Evolutionary conservation across 2,329 filamentous ascomycete species (phyloP).

Genomic region (Thelonectria blattea): DNA sequence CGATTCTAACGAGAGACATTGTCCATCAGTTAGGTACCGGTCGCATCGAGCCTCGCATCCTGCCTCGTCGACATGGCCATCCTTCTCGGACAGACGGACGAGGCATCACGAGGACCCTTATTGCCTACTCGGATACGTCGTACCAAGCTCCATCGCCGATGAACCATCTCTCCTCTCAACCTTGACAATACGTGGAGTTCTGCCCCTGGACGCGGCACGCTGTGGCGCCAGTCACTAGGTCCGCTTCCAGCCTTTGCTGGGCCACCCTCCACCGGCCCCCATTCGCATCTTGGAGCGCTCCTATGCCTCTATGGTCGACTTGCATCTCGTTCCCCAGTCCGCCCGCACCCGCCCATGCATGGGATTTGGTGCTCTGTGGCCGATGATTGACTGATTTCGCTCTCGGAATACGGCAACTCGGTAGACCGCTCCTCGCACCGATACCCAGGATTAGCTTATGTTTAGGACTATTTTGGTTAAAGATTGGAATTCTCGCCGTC

Average conservation of each 20-base stretch:
- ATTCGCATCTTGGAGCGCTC: neutral
- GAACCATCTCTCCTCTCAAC: neutral
- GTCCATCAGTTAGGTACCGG: neutral
- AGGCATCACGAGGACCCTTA: neutral
- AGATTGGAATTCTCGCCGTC: neutral
- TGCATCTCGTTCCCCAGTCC: constrained; percentile 6
- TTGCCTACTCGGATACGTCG: constrained; percentile 2
- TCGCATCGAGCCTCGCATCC: neutral
- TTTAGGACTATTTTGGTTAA: neutral
- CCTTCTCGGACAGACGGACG: neutral
- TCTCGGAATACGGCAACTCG: constrained; percentile 2
- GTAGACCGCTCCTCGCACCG: neutral
- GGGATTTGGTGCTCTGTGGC: neutral
- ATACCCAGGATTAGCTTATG: neutral
- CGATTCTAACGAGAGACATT: neutral
- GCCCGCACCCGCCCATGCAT: constrained; percentile 9
- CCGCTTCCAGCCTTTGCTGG: neutral
- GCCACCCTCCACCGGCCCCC: neutral
- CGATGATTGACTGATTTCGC: neutral
- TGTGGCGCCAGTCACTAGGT: neutral
- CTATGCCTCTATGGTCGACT: neutral
- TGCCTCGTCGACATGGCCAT: neutral
- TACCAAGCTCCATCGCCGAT: neutral
- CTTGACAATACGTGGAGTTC: neutral
- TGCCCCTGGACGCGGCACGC: neutral